These are phyloP conservation scores for Clathrospora elynae DNA, from an alignment of 2,329 filamentous ascomycete species.

Conservation along the genomic window DNA sequence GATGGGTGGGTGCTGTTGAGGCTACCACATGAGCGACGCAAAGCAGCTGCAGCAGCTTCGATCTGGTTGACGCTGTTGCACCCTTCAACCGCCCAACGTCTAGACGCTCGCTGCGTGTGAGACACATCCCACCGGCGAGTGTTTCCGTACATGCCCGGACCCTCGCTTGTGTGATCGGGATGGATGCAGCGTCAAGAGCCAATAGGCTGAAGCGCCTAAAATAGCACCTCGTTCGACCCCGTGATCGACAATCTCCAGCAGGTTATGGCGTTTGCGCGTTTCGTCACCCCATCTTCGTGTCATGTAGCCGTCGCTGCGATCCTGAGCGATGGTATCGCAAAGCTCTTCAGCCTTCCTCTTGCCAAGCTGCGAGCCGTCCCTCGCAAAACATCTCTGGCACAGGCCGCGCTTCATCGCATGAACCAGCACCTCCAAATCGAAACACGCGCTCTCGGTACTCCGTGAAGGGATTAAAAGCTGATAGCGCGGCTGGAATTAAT, in stretches of 20 bases:
- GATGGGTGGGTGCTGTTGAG: slow-evolving; percentile 5
- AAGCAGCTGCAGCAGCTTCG: neutral
- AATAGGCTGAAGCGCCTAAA: slow-evolving; percentile 15
- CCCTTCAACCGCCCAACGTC: slow-evolving; percentile 1
- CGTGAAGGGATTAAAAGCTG: slow-evolving; percentile 12
- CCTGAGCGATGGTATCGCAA: neutral
- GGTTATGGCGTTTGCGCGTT: slow-evolving; percentile 9
- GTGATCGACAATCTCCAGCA: slow-evolving; percentile 15
- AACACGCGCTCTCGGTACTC: slow-evolving; percentile 30
- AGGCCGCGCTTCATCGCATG: slow-evolving; percentile 34
- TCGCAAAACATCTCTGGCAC: slow-evolving; percentile 33
- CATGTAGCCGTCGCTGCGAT: slow-evolving; percentile 4
- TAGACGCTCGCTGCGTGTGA: slow-evolving; percentile 13
- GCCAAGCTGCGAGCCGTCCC: slow-evolving; percentile 1
- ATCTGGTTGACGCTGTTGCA: slow-evolving; percentile 1
- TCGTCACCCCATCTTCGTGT: slow-evolving; percentile 16
- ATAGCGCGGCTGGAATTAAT: slow-evolving; percentile 20
- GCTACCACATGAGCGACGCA: slow-evolving; percentile 2
- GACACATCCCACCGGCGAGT: slow-evolving; percentile 9
- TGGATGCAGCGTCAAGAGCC: slow-evolving; percentile 1
- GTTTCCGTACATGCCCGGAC: slow-evolving; percentile 15
- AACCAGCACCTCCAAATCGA: slow-evolving; percentile 28
- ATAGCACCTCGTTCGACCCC: slow-evolving; percentile 13
- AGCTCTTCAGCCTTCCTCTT: neutral
- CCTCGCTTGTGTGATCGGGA: slow-evolving; percentile 13